Percentiles rank a stretch among this genome's conserved stretches.
Evolutionary conservation across 305 asterid species (phyloP).

Genomic region (Caryopteris hybrid): DNA sequence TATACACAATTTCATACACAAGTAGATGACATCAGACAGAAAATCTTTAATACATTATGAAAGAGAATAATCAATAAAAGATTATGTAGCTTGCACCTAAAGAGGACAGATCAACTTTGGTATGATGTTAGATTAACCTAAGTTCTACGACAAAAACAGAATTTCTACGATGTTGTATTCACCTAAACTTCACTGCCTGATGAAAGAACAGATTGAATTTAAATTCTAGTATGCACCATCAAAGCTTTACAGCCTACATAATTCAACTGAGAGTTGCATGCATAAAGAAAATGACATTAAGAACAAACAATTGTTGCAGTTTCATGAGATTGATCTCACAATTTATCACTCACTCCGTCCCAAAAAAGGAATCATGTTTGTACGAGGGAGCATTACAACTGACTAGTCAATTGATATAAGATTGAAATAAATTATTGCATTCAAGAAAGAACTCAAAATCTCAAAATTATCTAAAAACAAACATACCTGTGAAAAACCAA

Average conservation of each 20-base stretch:
- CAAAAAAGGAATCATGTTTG: background rate
- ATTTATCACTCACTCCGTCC: background rate
- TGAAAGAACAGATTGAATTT: background rate
- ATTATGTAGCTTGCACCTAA: background rate
- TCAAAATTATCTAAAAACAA: background rate
- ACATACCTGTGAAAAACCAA: constrained; percentile 94
- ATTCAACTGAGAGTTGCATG: background rate
- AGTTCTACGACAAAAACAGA: background rate
- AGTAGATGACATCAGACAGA: no score
- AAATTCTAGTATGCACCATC: no score
- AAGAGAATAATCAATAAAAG: background rate
- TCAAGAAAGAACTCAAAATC: background rate
- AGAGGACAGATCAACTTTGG: background rate
- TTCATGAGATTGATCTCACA: background rate
- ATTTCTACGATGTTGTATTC: background rate
- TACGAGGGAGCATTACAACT: background rate
- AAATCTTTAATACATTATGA: background rate
- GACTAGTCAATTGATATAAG: no score
- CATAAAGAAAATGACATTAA: background rate
- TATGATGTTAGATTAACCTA: background rate
- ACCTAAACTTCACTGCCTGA: background rate
- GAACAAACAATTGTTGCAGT: background rate
- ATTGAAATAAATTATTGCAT: no score
- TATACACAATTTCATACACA: background rate
- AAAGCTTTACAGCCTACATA: background rate